These are phyloP conservation scores for Aspergillus texensis DNA, from an alignment of 2,329 filamentous ascomycete genomes.

Conservation along the genomic window DNA sequence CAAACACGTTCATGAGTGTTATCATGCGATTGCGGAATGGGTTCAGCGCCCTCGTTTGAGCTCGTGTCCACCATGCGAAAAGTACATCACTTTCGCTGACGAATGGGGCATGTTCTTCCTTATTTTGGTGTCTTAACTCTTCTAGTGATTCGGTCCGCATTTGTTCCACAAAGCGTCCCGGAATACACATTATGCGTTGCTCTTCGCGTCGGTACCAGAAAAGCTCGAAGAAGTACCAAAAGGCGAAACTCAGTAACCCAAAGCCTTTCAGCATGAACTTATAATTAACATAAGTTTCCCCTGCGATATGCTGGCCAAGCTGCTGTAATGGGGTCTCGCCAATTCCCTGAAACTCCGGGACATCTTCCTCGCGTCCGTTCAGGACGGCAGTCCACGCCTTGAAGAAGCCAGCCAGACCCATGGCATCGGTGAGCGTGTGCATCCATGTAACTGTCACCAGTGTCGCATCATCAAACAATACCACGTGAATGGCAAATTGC, in stretches of 20 bases:
- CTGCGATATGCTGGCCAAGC: conserved; percentile 18
- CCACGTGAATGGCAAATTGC: conserved; percentile 52
- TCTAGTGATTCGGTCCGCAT: conserved; percentile 29
- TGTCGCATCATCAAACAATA: conserved; percentile 54
- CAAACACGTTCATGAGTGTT: conserved; percentile 43
- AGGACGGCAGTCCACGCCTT: conserved; percentile 52
- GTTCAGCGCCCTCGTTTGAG: conserved; percentile 23
- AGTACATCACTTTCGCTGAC: conserved; percentile 53
- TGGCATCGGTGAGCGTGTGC: conserved; percentile 53
- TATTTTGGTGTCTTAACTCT: conserved; percentile 14
- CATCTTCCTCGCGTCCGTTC: conserved; percentile 45
- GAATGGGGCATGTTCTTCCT: conserved; percentile 31
- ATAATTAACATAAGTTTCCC: not conserved
- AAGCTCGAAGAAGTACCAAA: conserved; percentile 38
- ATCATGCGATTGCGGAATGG: conserved; percentile 31
- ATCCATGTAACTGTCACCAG: conserved; percentile 51
- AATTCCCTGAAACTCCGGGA: conserved; percentile 40
- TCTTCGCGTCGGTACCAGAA: conserved; percentile 34
- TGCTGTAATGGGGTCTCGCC: conserved; percentile 39
- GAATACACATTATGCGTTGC: conserved; percentile 44
- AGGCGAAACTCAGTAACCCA: conserved; percentile 25
- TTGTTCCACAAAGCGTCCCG: conserved; percentile 31
- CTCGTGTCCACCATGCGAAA: conserved; percentile 43
- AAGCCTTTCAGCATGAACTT: not conserved
- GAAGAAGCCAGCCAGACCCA: conserved; percentile 48